Evolutionary conservation across 257 asterid species (phyloP).

Genomic region (Penstemon eatonii): DNA sequence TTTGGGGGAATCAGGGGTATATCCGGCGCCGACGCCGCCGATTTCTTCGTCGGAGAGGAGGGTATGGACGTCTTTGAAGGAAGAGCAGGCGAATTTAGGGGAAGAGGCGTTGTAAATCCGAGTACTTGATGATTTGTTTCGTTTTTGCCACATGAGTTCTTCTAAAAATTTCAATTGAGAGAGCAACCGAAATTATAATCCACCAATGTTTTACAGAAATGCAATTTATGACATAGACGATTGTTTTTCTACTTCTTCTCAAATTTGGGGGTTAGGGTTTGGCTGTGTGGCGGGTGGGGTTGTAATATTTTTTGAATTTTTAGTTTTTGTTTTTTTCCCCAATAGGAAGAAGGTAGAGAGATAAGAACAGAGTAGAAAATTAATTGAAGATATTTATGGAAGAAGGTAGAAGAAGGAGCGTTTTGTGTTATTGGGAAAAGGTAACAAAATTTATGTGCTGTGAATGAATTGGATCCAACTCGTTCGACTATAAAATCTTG

Average conservation of each 20-base stretch:
- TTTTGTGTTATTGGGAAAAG: no score
- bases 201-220: not conserved
- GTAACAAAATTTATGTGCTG: no score
- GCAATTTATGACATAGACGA: not conserved
- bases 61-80: constrained; percentile 77
- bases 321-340: no score
- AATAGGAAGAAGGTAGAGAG: no score
- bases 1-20: constrained; percentile 19
- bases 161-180: no score
- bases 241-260: not conserved
- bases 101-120: constrained; percentile 43
- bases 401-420: no score
- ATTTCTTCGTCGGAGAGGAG: constrained; percentile 49
- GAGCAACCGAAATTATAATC: not conserved
- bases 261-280: constrained; percentile 33
- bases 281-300: constrained; percentile 43
- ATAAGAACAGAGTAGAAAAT: no score
- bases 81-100: constrained; percentile 61
- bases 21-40: not conserved
- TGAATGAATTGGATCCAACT: no score
- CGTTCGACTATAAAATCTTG: no score
- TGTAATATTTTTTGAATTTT: constrained; percentile 23
- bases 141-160: constrained; percentile 64
- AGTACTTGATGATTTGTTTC: constrained; percentile 53
- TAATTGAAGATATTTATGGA: no score